A percentile compares a stretch with the other conserved stretches of the same genome.
Conservation (phyloP, 192 early-diverging fungal genomes). For the Gigaspora rosea region DNA sequence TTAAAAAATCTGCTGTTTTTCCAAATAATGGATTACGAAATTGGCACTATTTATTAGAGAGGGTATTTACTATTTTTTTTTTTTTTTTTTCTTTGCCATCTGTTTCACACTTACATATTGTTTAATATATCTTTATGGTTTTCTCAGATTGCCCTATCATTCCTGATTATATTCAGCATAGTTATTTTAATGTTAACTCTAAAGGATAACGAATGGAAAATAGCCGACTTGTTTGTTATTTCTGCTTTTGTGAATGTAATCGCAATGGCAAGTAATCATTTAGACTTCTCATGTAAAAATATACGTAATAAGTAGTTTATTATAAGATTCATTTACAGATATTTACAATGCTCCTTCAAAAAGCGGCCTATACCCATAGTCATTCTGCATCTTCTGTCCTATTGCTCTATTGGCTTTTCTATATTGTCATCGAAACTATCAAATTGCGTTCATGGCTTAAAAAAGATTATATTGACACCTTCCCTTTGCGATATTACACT, state of each 20-base stretch:
- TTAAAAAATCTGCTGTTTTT: constrained; percentile 13
- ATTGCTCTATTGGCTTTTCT: constrained; percentile 62
- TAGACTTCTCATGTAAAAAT: background rate
- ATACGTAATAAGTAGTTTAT: background rate
- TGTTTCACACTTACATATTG: background rate
- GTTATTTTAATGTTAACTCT: constrained; percentile 1
- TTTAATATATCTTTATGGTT: constrained; percentile 11
- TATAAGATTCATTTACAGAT: background rate
- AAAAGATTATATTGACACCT: background rate
- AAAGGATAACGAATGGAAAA: background rate
- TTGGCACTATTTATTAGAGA: constrained; percentile 4
- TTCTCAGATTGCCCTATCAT: constrained; percentile 31
- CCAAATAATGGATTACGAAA: constrained; percentile 10
- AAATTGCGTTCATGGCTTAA: constrained; percentile 47
- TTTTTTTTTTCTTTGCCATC: background rate
- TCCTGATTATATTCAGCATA: constrained; percentile 25
- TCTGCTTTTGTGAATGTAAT: constrained; percentile 31
- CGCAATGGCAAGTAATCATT: constrained; percentile 35
- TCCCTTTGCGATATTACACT: background rate
- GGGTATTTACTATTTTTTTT: constrained; percentile 1
- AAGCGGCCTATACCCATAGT: constrained; percentile 39
- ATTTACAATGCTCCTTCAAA: constrained; percentile 36
- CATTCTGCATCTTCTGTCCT: constrained; percentile 54
- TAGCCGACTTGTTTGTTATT: constrained; percentile 33
- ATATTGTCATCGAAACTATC: constrained; percentile 37